Evolutionary conservation across 495 filamentous ascomycete genomes (phyloP), one percentile per base, ranked within the genome.

Genomic region (Recurvomyces mirabilis): DNA sequence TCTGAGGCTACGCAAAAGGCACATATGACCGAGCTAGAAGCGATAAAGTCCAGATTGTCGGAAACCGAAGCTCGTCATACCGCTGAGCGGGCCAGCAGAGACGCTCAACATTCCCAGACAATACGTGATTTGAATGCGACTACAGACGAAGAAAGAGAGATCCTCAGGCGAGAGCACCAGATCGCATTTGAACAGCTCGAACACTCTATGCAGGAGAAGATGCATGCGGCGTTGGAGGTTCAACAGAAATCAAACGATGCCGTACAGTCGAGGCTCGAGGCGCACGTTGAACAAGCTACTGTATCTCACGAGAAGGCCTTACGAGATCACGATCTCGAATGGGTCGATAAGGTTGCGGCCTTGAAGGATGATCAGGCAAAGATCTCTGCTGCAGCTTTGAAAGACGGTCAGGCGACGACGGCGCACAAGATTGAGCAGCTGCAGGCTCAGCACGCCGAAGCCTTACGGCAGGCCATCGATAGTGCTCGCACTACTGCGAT

Each of bases 291-390:
- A n/a, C n/a, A n/a, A n/a, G n/a, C n/a, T n/a, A n/a, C n/a, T n/a
- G n/a, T n/a, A n/a, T n/a, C n/a, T n/a, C n/a, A n/a, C n/a, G 25
- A 46, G 22, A 20, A 29, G 18, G 43, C 43, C 2, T 13, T 46
- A 3, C 23, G 13, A 1, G 43, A 15, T 3, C 43, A 18, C 14
- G 43, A 46, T 17, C 21, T 17, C 11, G 15, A 28, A 3, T 46
- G 43, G 43, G n/a, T 34, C 3, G 13, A 12, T 3, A 38, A 39
- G 23, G 39, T 46, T 32, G 34, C 32, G 2, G 17, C 20, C 12
- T 30, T 46, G 3, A 38, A 39, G 23, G 34, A 21, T 17, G 43
- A 46, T 12, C 43, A 46, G n/a, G 41, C 41, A 29, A 34, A 22
- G 31, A 9, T 19, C 5, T 34, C 36, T n/a, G 21, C 30, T 4